Percentiles rank a stretch among this genome's conserved stretches.
phyloP scores from a whole-genome alignment of 2,329 filamentous ascomycete species.

The Trichoderma atroviride region DNA sequence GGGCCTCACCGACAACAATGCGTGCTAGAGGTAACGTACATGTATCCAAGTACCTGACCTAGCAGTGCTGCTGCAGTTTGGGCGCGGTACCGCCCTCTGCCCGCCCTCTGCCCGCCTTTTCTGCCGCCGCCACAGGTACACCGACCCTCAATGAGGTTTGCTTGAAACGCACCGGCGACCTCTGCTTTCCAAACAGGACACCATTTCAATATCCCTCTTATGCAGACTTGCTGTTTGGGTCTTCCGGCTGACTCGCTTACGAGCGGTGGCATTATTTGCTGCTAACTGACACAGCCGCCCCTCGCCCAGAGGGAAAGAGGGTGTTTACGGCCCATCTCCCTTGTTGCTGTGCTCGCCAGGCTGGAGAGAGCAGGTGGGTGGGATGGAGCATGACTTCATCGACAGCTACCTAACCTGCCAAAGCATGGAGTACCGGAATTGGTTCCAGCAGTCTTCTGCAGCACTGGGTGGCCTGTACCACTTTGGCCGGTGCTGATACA shows the following conservation, averaged over 20 bases:
- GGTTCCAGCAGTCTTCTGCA: background rate
- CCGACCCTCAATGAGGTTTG: background rate
- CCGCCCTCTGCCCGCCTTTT: conserved; percentile 1
- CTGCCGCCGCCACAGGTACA: conserved; percentile 1
- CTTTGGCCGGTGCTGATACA: background rate
- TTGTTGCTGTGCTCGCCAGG: background rate
- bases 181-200: background rate
- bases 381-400: conserved; percentile 16
- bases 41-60: background rate
- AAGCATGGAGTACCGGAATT: conserved; percentile 6
- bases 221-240: conserved; percentile 1
- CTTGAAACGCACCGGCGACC: conserved; percentile 12
- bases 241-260: conserved; percentile 8
- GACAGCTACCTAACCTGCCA: background rate
- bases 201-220: conserved; percentile 11
- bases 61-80: background rate
- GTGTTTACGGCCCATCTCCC: conserved; percentile 9
- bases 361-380: background rate
- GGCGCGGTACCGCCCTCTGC: background rate
- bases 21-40: background rate
- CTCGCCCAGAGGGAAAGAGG: background rate
- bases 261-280: background rate
- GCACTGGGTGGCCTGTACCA: background rate
- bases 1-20: conserved; percentile 19
- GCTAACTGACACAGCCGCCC: background rate